phyloP scores from a whole-genome alignment of 768 basidiomycete genomes.

The Phaeotremella fagi region DNA sequence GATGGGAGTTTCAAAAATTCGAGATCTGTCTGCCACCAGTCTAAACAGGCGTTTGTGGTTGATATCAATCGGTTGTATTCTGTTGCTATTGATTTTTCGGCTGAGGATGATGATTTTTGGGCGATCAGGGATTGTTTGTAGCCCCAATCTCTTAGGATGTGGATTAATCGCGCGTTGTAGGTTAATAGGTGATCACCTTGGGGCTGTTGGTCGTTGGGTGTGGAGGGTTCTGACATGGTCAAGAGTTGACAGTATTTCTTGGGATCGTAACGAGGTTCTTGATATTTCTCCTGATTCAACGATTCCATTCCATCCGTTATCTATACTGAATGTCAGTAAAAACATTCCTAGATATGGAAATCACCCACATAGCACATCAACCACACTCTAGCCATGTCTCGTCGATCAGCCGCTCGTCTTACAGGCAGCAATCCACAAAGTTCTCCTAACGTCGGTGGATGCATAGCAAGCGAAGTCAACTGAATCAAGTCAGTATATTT shows the following conservation, averaged over 20 bases:
- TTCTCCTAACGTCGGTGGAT: not conserved
- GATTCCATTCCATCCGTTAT: not conserved
- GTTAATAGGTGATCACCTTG: not conserved
- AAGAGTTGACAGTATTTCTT: not conserved
- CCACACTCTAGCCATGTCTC: not conserved
- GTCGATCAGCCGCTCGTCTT: not conserved
- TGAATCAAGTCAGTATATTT: not conserved
- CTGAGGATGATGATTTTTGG: no score
- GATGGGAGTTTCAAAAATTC: no score
- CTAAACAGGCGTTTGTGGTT: no score
- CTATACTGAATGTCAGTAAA: not conserved
- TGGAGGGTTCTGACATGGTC: not conserved
- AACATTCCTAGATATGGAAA: not conserved
- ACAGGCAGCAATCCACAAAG: not conserved
- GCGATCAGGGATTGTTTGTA: no score
- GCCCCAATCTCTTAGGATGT: no score
- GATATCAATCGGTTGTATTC: no score
- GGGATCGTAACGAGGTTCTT: not conserved
- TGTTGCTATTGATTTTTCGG: no score
- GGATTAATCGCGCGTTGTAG: no score
- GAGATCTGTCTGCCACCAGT: no score
- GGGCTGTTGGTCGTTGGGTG: conserved; percentile 3
- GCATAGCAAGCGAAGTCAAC: not conserved
- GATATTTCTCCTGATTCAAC: no score
- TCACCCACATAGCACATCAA: not conserved